phyloP scores from a whole-genome alignment of 306 rosid genomes.

The Albizia julibrissin region DNA sequence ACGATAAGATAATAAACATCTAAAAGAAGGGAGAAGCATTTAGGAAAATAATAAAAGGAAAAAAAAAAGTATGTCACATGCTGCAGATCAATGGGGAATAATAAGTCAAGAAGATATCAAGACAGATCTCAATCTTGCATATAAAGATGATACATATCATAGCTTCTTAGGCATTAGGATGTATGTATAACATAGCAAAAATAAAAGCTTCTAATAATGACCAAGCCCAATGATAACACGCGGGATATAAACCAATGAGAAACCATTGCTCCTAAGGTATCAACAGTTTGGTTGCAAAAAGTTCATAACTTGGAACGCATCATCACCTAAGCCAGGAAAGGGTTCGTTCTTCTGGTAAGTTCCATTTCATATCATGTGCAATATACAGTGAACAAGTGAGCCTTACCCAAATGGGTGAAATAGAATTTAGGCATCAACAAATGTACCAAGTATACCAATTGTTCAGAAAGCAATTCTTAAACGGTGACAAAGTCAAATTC shows the following conservation, averaged over 20 bases:
- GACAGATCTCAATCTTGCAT: constrained; percentile 14
- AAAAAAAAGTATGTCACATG: constrained; percentile 28
- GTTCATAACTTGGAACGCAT: not conserved
- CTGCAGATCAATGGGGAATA: constrained; percentile 16
- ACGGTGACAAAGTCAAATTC: not conserved
- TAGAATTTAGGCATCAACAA: not conserved
- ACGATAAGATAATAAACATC: constrained; percentile 38
- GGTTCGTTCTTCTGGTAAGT: not conserved
- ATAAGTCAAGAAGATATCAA: constrained; percentile 15
- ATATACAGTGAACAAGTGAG: not conserved
- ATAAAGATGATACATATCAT: constrained; percentile 14
- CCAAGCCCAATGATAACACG: not conserved
- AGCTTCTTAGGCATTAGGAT: not conserved
- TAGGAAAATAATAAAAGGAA: not conserved
- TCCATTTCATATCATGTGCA: not conserved
- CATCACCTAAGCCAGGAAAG: not conserved
- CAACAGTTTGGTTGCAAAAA: not conserved
- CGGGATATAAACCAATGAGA: not conserved
- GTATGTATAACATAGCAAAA: not conserved
- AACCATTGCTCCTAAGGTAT: not conserved
- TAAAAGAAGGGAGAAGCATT: constrained; percentile 27
- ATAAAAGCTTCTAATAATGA: not conserved
- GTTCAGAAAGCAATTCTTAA: not conserved
- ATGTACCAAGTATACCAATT: not conserved
- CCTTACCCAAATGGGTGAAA: not conserved